These are phyloP conservation scores for Trebouxia sp. DNA, from an alignment of 139 green algal species.

Conservation along the genomic window DNA sequence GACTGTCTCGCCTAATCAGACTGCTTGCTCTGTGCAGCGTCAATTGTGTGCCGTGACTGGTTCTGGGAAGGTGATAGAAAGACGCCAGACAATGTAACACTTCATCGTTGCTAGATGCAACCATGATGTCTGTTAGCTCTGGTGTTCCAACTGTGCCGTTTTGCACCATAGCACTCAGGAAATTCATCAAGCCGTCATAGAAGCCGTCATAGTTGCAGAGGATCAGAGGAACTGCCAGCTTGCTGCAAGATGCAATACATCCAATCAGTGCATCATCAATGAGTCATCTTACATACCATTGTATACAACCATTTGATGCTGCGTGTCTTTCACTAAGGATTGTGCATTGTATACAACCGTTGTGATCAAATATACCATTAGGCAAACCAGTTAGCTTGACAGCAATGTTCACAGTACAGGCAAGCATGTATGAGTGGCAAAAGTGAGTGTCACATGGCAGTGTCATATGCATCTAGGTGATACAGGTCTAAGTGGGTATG, in stretches of 20 bases:
- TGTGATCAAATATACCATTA: background rate
- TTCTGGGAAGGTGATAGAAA: constrained; percentile 45
- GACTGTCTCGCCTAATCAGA: background rate
- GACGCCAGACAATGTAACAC: constrained; percentile 53
- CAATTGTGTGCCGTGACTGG: background rate
- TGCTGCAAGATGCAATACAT: constrained; percentile 7
- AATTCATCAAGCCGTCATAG: constrained; percentile 54
- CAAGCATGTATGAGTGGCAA: too few species aligned
- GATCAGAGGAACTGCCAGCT: constrained; percentile 42
- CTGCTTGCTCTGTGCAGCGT: constrained; percentile 16
- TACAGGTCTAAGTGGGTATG: too few species aligned
- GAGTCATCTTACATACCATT: background rate
- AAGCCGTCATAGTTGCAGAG: constrained; percentile 64
- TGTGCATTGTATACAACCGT: background rate
- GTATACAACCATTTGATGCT: background rate
- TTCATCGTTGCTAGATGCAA: constrained; percentile 53
- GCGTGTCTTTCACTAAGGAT: background rate
- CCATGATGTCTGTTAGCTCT: constrained; percentile 56
- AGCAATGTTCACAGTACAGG: too few species aligned
- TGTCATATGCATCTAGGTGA: too few species aligned
- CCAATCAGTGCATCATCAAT: background rate
- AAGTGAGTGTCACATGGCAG: too few species aligned
- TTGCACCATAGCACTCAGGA: constrained; percentile 49
- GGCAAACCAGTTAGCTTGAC: background rate
- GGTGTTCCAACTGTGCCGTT: constrained; percentile 44